A percentile compares a stretch with the other conserved stretches of the same genome.
phyloP scores from a whole-genome alignment of 768 basidiomycete species.

The Boletus insuetus region DNA sequence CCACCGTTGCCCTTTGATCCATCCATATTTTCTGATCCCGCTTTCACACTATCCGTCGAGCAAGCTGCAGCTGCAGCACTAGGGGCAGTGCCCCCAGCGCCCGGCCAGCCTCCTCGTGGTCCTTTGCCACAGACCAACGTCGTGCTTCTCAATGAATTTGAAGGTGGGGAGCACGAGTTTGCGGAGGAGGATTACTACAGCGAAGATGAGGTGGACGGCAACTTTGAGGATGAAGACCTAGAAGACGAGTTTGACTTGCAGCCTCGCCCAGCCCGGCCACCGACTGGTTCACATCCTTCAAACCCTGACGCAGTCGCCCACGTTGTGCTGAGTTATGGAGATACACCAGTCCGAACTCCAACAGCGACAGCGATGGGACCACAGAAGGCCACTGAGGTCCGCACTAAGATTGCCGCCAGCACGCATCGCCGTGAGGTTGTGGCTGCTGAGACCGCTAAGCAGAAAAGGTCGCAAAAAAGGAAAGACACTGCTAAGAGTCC shows the following conservation, averaged over 20 bases:
- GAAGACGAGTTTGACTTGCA: slow-evolving; percentile 31
- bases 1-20: slow-evolving; percentile 48
- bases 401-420: slow-evolving; percentile 30
- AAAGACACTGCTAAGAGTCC: slow-evolving; percentile 26
- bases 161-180: slow-evolving; percentile 35
- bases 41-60: slow-evolving; percentile 50
- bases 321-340: slow-evolving; percentile 42
- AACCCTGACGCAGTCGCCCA: slow-evolving; percentile 33
- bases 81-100: slow-evolving; percentile 27
- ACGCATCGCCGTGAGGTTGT: slow-evolving; percentile 12
- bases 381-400: slow-evolving; percentile 15
- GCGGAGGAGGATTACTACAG: slow-evolving; percentile 45
- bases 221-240: slow-evolving; percentile 39
- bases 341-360: slow-evolving; percentile 21
- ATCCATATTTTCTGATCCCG: slow-evolving; percentile 52
- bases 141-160: slow-evolving; percentile 40
- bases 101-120: slow-evolving; percentile 33
- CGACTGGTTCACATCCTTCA: slow-evolving; percentile 13
- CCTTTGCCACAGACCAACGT: slow-evolving; percentile 34
- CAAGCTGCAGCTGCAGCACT: slow-evolving; percentile 41
- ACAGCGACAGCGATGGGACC: slow-evolving; percentile 2
- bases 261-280: slow-evolving; percentile 22
- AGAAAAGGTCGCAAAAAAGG: slow-evolving; percentile 47
- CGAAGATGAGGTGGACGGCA: slow-evolving; percentile 45
- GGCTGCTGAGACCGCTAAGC: slow-evolving; percentile 20